These are phyloP conservation scores for Oryza longistaminata DNA, from an alignment of 176 grass and related monocot species.

Conservation along the genomic window DNA sequence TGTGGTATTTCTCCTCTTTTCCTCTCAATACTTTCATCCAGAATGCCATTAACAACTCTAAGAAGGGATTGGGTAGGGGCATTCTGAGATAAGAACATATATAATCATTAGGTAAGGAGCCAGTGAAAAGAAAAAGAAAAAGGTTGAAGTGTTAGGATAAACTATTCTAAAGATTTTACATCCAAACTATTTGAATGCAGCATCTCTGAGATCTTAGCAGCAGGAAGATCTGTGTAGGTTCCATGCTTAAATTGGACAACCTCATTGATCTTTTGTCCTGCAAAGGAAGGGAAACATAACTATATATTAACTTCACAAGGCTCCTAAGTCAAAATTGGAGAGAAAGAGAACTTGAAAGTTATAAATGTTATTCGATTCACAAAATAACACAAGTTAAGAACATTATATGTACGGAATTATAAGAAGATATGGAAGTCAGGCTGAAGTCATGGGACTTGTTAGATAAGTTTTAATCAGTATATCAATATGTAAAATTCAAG, in stretches of 20 bases:
- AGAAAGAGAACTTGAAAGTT: not conserved
- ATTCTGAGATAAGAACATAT: conserved; percentile 59
- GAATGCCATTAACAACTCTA: conserved; percentile 88
- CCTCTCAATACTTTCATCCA: conserved; percentile 96
- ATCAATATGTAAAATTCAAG: not conserved
- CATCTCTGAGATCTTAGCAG: conserved; percentile 90
- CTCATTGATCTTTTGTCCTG: conserved; percentile 72
- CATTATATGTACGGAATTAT: not conserved
- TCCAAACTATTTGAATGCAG: conserved; percentile 90
- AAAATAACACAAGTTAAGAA: conserved; percentile 1
- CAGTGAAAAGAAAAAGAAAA: not conserved
- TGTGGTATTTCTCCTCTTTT: conserved; percentile 99
- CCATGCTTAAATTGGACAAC: conserved; percentile 74
- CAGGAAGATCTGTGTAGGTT: conserved; percentile 71
- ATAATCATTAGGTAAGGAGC: conserved; percentile 34
- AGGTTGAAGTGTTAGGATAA: conserved; percentile 12
- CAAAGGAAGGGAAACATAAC: conserved; percentile 40
- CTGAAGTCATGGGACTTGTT: not conserved
- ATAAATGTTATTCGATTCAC: not conserved
- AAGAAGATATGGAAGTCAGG: conserved; percentile 1
- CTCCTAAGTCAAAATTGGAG: not conserved
- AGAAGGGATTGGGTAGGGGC: conserved; percentile 93
- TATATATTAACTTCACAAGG: not conserved
- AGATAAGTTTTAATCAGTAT: conserved; percentile 18
- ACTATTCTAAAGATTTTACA: conserved; percentile 60